Base-by-base conservation (phyloP, 345 rosid genomes). In the Eucalyptus viminalis region DNA sequence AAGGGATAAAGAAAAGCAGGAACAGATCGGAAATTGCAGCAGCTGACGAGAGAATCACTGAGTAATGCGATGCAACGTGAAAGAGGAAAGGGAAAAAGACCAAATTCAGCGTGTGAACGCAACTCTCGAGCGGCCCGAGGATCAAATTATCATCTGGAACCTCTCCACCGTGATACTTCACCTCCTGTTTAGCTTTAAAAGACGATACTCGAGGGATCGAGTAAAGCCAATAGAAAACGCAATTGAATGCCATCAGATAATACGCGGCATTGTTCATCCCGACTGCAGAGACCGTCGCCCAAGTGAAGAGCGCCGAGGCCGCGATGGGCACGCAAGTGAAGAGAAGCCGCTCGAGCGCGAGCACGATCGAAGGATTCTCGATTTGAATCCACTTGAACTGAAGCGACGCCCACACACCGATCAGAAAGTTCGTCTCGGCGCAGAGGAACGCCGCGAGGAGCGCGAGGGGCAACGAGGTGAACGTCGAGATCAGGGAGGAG, bases 331-430 rank as follows among this genome's bases (percentile, higher is more conserved):
- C 92, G 80, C 96, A 98, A 4, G 99, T 98, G 86, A 98, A 98
- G 51, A 98, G 92, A 54, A 98, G 96, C 14, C 99, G 95, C 91
- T 98, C 99, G 49, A 98, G 94, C 58, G 98, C 96, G 8, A 98
- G 94, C 62, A 97, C 99, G 58, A 98, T 95, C 34, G 96, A 89
- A 54, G 99, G 99, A 90, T 96, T 95, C 90, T 97, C 99, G 9
- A 98, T 89, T 89, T 97, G 99, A 91, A 98, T 95, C 99, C 99
- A 98, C 92, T 96, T 96, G 95, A 98, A 97, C 93, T 97, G 99
- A 37, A 98, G 99, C 17, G 99, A 98, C 50, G 95, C 94, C 99
- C 99, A 98, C 7, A 92, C 95, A 6, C 99, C 99, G 76, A 98
- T 93, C 8, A 97, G 91, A 90, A 98, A 98, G 50, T 95, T 96